These are phyloP conservation scores for Pseudogymnoascus sp. DNA, from an alignment of 2,329 filamentous ascomycete species.

Conservation along the genomic window DNA sequence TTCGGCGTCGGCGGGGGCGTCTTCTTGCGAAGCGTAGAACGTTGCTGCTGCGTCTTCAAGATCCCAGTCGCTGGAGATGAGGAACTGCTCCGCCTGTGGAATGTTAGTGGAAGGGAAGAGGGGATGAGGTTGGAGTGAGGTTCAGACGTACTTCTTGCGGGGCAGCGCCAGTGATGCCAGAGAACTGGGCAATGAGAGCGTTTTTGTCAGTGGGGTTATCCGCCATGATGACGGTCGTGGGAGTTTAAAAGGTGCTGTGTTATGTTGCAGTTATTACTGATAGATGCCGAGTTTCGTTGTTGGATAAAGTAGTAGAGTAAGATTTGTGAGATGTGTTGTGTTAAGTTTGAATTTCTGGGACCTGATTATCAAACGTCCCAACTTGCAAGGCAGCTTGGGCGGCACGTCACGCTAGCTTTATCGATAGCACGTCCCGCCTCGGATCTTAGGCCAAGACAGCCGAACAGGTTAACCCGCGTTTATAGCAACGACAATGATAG, in stretches of 20 bases:
- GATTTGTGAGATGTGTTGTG: slow-evolving; percentile 9
- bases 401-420: slow-evolving; percentile 33
- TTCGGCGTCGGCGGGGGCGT: slow-evolving; percentile 38
- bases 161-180: slow-evolving; percentile 46
- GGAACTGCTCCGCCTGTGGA: slow-evolving; percentile 57
- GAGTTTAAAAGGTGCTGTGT: slow-evolving; percentile 20
- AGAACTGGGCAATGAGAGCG: slow-evolving; percentile 45
- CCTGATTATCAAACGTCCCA: slow-evolving; percentile 2
- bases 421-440: slow-evolving; percentile 29
- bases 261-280: slow-evolving; percentile 26
- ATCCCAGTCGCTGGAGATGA: slow-evolving; percentile 60
- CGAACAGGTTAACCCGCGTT: neutral
- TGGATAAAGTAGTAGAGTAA: slow-evolving; percentile 2
- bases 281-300: slow-evolving; percentile 3
- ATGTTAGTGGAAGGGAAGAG: slow-evolving; percentile 10
- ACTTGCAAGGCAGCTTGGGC: slow-evolving; percentile 10
- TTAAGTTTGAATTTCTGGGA: neutral
- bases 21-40: slow-evolving; percentile 53
- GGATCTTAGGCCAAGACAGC: slow-evolving; percentile 7
- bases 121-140: neutral
- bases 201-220: slow-evolving; percentile 31
- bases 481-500: neutral
- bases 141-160: slow-evolving; percentile 38
- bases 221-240: slow-evolving; percentile 28
- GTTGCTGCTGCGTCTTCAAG: slow-evolving; percentile 54